Conservation (phyloP, 2,329 filamentous ascomycete genomes). For the Drechslerella dactyloides region DNA sequence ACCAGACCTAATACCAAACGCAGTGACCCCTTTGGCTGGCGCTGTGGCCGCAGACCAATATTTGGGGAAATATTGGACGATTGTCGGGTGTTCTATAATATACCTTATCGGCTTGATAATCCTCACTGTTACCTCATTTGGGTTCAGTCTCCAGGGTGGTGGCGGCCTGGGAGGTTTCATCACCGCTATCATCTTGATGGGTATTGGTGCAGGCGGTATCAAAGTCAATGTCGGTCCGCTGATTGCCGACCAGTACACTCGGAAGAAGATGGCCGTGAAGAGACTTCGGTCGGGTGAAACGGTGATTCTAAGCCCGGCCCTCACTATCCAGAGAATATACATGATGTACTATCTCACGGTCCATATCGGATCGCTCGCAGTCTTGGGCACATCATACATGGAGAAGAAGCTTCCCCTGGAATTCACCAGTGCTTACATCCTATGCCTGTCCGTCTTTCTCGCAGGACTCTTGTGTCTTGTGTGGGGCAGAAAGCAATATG, state of each 20-base stretch:
- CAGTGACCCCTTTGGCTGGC: conserved; percentile 65
- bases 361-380: conserved; percentile 73
- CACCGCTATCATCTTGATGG: conserved; percentile 67
- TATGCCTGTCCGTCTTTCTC: conserved; percentile 70
- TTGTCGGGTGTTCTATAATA: conserved; percentile 65
- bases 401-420: conserved; percentile 71
- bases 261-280: conserved; percentile 64
- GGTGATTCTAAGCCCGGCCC: conserved; percentile 71
- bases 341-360: conserved; percentile 78
- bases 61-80: conserved; percentile 68
- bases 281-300: conserved; percentile 63
- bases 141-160: conserved; percentile 62
- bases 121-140: conserved; percentile 65
- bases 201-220: conserved; percentile 72
- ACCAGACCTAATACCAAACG: conserved; percentile 65
- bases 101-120: conserved; percentile 67
- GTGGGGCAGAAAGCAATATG: conserved; percentile 60
- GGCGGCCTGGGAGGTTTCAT: conserved; percentile 66
- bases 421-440: conserved; percentile 61
- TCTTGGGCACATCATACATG: conserved; percentile 71
- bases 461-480: conserved; percentile 66
- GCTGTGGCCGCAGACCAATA: conserved; percentile 68
- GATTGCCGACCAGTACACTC: conserved; percentile 71
- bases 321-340: conserved; percentile 73
- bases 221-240: conserved; percentile 69